Evolutionary conservation across 306 rosid species (phyloP), one percentile per base, ranked within the genome.

Genomic region (Quercus suber): DNA sequence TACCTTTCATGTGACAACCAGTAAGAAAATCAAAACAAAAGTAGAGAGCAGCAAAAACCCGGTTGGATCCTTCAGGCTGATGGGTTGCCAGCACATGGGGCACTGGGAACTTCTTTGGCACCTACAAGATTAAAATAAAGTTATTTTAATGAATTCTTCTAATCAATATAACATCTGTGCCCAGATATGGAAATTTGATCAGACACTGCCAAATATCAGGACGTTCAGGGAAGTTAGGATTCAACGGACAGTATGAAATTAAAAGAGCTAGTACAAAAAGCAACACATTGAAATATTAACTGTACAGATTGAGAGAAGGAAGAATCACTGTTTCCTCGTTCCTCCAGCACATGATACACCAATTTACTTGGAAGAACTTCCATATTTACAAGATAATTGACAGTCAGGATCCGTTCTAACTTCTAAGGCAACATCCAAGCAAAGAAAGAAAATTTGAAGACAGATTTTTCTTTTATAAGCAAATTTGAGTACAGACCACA

Each of bases 91-190:
- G 82, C 99, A 95, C 99, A 95, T 95, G 70, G 99, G 99, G 77
- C 99, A 95, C 74, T 95, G 99, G 23, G 99, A 91, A 86, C 99
- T 95, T 88, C 99, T 89, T 73, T 95, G 99, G 75, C 94, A 95
- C 99, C 99, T 95, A 78, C 74, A 73, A 77, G 35, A 85, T 55
- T 69, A 21, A 78, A 80, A 41, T 55, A 71, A 61, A 70, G 63
- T 56, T 28, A 45, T 55, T 72, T 59, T 51, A 58, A 73, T 61
- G 27, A 71, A 76, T 73, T 33, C 27, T 73, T 56, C 56, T 68
- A 60, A 82, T 75, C 53, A 55, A 45, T 14, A 79, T 12, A 76
- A 74, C 25, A 63, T 64, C 15, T 37, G 3, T 10, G 27, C 15
- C 27, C n/a, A 18, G 19, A 68, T 15, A 68, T 35, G 72, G 27